Conservation (phyloP, 2,329 filamentous ascomycete genomes). For the Aspergillus chevalieri region DNA sequence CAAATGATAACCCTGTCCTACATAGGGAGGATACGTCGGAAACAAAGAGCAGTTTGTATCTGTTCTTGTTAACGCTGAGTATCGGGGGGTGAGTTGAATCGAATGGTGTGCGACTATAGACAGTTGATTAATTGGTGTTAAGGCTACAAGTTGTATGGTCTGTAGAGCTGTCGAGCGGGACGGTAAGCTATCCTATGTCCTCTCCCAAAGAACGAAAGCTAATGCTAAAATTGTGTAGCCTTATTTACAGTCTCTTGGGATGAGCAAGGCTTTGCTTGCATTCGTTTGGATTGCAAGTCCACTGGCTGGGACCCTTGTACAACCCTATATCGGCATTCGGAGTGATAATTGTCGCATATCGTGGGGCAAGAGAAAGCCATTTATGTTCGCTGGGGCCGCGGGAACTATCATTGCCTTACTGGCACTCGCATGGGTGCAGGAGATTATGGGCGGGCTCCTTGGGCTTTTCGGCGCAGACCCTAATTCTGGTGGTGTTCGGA, state of each 20-base stretch:
- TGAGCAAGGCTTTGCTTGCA: conserved; percentile 77
- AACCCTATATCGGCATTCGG: conserved; percentile 75
- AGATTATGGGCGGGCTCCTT: conserved; percentile 63
- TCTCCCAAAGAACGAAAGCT: background rate
- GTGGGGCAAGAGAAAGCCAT: conserved; percentile 76
- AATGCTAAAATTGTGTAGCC: conserved; percentile 38
- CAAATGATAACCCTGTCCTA: too few relatives aligned
- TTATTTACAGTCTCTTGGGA: conserved; percentile 70
- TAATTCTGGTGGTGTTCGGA: conserved; percentile 59
- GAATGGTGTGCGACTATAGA: background rate
- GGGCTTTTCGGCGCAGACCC: conserved; percentile 63
- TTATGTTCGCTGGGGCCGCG: conserved; percentile 65
- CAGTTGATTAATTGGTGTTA: background rate
- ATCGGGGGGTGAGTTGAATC: conserved; percentile 59
- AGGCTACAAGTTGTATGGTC: conserved; percentile 92
- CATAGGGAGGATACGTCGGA: conserved; percentile 47
- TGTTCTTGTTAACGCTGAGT: conserved; percentile 77
- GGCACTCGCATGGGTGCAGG: conserved; percentile 66
- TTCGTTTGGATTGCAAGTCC: conserved; percentile 81
- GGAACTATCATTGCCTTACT: conserved; percentile 64
- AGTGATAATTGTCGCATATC: conserved; percentile 69
- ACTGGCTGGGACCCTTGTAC: conserved; percentile 69
- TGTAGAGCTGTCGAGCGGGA: conserved; percentile 88
- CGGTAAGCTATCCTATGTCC: conserved; percentile 42
- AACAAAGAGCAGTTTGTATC: conserved; percentile 72